Base-by-base conservation (phyloP, 768 basidiomycete species). In the Leccinum fibrillosum region DNA sequence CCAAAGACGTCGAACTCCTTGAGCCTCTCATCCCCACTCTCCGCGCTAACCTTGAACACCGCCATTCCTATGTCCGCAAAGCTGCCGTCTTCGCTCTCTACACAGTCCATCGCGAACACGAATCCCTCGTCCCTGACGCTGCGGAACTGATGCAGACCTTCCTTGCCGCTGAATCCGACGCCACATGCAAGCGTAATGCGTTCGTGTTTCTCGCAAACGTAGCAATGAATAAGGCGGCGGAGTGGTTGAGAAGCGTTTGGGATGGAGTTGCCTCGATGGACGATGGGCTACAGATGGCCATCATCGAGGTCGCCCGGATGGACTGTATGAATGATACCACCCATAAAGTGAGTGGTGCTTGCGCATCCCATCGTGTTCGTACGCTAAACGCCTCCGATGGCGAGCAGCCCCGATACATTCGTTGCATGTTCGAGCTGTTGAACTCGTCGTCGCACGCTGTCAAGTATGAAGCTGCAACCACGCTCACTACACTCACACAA, bases 81-180 rank as follows among this genome's bases (percentile, higher is more conserved):
- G 96, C 98, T 69, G 97, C 97, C 26, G 94, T 98, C 35, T 97
- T 99, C 72, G 93, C 97, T 30, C 81, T 97, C 45, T 95, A 90
- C 73, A 86, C 93, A 55, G 96, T 98, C 75, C 94, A 93, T 75
- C 90, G 92, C 72, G 86, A 91, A 75, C 93, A 94, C 66, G 95
- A 98, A 69, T 80, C 92, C 72, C 88, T 99, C 67, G 92, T 98
- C 51, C 95, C 95, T 9, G 95, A 99, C 69, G 96, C 92, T 1
- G 89, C 97, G 2, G 96, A 98, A 72, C 84, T 98, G 70, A 89
- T 98, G 73, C 86, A 92, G 66, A 95, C 94, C 4, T 98, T 98
- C 85, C 86, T 98, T 56, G 88, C 88, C 25, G 96, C 95, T 48
- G 96, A 98, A 77, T 88, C 88, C 23, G 97, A 99, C 75, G 87